Evolutionary conservation across 2,329 filamentous ascomycete genomes (phyloP).

Genomic region (Chaetothyriales sp.): DNA sequence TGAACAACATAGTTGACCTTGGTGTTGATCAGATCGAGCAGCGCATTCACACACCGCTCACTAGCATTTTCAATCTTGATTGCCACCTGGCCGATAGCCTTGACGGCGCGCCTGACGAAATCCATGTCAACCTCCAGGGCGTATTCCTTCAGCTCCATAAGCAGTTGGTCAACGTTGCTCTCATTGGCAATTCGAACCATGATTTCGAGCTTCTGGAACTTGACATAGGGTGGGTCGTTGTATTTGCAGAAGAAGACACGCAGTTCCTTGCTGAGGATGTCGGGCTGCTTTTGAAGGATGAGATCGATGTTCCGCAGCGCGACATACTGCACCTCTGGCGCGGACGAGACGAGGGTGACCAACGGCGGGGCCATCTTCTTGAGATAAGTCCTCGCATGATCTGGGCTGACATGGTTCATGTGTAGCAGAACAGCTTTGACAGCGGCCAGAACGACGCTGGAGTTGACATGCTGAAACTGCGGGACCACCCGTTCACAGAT

Average conservation of each 20-base stretch:
- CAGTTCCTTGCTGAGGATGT: constrained; percentile 93
- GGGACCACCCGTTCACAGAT: constrained; percentile 93
- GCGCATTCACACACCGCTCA: constrained; percentile 86
- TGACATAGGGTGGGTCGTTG: constrained; percentile 94
- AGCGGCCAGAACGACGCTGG: constrained; percentile 89
- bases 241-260: constrained; percentile 99
- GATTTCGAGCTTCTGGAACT: constrained; percentile 93
- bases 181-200: constrained; percentile 99
- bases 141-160: constrained; percentile 93
- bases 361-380: constrained; percentile 98
- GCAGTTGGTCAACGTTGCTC: constrained; percentile 82
- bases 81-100: constrained; percentile 91
- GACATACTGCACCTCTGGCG: constrained; percentile 95
- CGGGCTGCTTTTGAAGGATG: constrained; percentile 84
- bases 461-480: constrained; percentile 97
- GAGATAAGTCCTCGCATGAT: constrained; percentile 68
- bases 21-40: constrained; percentile 86
- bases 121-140: constrained; percentile 98
- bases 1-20: constrained; percentile 99
- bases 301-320: constrained; percentile 92
- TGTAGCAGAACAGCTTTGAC: constrained; percentile 97
- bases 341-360: constrained; percentile 87
- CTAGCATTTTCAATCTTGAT: constrained; percentile 96
- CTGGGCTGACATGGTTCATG: constrained; percentile 69
- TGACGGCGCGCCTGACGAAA: constrained; percentile 84